A percentile compares a stretch with the other conserved stretches of the same genome.
Evolutionary conservation across 192 early-diverging fungal genomes (phyloP).

Genomic region (Mortierella claussenii): DNA sequence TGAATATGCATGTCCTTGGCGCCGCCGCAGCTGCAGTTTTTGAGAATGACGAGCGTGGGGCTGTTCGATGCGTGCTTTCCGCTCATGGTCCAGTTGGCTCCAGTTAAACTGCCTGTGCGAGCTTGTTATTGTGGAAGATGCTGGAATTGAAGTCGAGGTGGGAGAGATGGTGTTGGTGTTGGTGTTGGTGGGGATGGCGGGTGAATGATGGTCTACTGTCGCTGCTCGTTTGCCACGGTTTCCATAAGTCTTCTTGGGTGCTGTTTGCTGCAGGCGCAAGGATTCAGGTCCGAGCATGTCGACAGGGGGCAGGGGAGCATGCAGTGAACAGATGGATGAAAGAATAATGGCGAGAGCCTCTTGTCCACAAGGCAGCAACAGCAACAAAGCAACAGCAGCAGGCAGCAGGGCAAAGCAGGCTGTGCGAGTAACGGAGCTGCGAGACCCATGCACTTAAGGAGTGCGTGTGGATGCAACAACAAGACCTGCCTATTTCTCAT

Average conservation of each 20-base stretch:
- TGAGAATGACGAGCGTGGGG: not conserved
- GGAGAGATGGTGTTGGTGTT: not conserved
- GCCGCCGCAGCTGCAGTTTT: not conserved
- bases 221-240: constrained; percentile 6
- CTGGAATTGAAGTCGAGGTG: not conserved
- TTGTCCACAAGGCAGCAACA: too few relatives aligned
- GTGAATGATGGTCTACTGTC: too few relatives aligned
- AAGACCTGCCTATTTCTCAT: not conserved
- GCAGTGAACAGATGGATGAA: too few relatives aligned
- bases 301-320: not conserved
- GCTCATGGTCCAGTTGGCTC: constrained; percentile 31
- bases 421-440: not conserved
- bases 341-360: too few relatives aligned
- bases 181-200: not conserved
- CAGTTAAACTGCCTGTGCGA: constrained; percentile 16
- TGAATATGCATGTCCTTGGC: not conserved
- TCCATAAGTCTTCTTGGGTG: constrained; percentile 42
- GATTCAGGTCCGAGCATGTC: constrained; percentile 47
- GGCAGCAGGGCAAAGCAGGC: too few relatives aligned
- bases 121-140: not conserved
- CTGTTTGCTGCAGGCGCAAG: constrained; percentile 36
- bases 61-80: constrained; percentile 18
- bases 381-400: too few relatives aligned
- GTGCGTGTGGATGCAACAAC: not conserved
- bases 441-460: constrained; percentile 21